Base-by-base conservation (phyloP, 768 basidiomycete genomes). In the Stropharia rugosoannulata region DNA sequence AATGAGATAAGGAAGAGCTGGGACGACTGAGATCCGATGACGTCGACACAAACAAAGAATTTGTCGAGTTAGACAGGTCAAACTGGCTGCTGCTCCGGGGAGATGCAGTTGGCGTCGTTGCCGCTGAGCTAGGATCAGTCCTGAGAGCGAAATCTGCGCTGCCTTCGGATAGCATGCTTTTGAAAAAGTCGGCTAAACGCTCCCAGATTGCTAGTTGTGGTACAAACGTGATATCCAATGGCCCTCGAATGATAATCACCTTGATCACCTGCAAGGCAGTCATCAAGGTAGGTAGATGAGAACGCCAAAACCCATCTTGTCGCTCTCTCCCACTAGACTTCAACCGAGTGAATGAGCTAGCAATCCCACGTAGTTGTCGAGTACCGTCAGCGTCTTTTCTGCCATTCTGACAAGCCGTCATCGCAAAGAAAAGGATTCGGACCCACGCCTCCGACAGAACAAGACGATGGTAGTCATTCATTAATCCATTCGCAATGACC, bases 181-280 rank as follows among this genome's bases (percentile, higher is more conserved):
- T 77, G 45, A 90, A 67, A 50, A 86, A 80, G 1, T 69, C 56
- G 2, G 80, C 81, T n/a, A 90, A 56, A n/a, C 83, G 76, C 16
- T 73, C 68, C 89, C 89, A 93, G 16, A 87, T 72, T 10, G 81
- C 82, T 13, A 83, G 80, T 9, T 55, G 55, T 27, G 86, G 63
- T 35, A 74, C 67, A 0, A 69, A 67, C 2, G 83, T 82, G 13
- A 91, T 71, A 45, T 89, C 88, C 16, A 75, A 72, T 46, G 81
- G 80, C 0, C 81, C 88, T 15, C 86, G 82, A 45, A 90, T 70
- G 13, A 89, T 60, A 59, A 90, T 79, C 29, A 82, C 70, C 63
- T 91, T 91, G 60, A 91, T 69, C 13, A 86, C 75, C 66, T 90
- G 89, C 22, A 91, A 63, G 0, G 82, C 80, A 0, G 82, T 71